Evolutionary conservation across 441 rosid genomes (phyloP).

Genomic region (Gossypium davidsonii): DNA sequence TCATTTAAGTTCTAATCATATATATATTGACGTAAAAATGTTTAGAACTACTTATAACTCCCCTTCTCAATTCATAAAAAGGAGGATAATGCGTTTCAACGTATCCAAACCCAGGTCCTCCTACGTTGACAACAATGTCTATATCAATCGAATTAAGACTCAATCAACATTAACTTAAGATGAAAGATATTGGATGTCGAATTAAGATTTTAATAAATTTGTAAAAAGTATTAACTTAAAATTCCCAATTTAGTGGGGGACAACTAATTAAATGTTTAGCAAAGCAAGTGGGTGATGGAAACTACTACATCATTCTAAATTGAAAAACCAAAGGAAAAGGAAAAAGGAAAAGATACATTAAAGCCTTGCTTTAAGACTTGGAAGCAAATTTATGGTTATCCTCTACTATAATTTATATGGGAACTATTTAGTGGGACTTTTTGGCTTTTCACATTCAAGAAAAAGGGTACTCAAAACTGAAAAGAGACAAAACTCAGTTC

Average conservation of each 20-base stretch:
- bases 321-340: not conserved
- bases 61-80: no score
- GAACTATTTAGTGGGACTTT: constrained; percentile 9
- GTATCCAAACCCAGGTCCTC: no score
- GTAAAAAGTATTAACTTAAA: not conserved
- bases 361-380: constrained; percentile 11
- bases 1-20: no score
- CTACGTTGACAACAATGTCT: no score
- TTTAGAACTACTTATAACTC: no score
- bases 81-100: no score
- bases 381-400: not conserved
- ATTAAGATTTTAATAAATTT: not conserved
- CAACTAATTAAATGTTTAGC: constrained; percentile 6
- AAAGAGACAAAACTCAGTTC: not conserved
- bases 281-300: constrained; percentile 6
- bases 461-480: not conserved
- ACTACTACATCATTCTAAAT: not conserved
- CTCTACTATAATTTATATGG: not conserved
- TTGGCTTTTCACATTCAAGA: constrained; percentile 15
- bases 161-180: no score
- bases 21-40: no score
- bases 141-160: no score
- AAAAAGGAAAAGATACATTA: not conserved
- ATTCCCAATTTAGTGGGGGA: not conserved
- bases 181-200: no score